A percentile compares a stretch with the other conserved stretches of the same genome.
Evolutionary conservation across 331 rosid genomes (phyloP).

Genomic region (Spiraea crenata): DNA sequence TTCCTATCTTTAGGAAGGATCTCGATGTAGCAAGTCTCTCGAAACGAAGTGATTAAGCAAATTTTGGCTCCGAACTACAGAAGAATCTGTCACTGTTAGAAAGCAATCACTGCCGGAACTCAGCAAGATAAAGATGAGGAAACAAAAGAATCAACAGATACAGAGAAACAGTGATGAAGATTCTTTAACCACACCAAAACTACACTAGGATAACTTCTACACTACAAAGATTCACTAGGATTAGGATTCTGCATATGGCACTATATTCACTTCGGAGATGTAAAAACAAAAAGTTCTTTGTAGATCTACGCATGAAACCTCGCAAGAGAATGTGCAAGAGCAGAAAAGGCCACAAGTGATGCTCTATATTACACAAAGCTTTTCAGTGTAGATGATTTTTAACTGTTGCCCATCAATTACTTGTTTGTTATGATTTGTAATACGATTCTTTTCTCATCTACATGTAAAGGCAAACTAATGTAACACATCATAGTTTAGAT

Average conservation of each 20-base stretch:
- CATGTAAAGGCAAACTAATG: background rate
- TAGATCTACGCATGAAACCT: background rate
- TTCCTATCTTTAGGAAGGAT: slow-evolving; percentile 78
- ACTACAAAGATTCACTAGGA: background rate
- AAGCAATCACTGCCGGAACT: slow-evolving; percentile 14
- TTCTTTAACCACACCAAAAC: background rate
- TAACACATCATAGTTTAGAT: background rate
- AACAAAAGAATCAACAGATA: background rate
- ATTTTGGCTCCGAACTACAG: slow-evolving; percentile 82
- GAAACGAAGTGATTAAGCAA: slow-evolving; percentile 85
- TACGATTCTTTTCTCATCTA: background rate
- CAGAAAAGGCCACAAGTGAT: background rate
- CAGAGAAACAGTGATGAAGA: background rate
- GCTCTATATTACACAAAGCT: background rate
- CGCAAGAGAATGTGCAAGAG: background rate
- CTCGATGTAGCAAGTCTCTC: slow-evolving; percentile 88
- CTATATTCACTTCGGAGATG: background rate
- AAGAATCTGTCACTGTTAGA: slow-evolving; percentile 35
- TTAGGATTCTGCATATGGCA: background rate
- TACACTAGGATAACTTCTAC: background rate
- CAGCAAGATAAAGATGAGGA: background rate
- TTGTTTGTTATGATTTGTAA: background rate
- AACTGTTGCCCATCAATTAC: background rate
- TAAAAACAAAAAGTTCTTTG: background rate
- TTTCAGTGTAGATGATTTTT: background rate